Evolutionary conservation across 257 asterid genomes (phyloP).

Genomic region (Striga asiatica): DNA sequence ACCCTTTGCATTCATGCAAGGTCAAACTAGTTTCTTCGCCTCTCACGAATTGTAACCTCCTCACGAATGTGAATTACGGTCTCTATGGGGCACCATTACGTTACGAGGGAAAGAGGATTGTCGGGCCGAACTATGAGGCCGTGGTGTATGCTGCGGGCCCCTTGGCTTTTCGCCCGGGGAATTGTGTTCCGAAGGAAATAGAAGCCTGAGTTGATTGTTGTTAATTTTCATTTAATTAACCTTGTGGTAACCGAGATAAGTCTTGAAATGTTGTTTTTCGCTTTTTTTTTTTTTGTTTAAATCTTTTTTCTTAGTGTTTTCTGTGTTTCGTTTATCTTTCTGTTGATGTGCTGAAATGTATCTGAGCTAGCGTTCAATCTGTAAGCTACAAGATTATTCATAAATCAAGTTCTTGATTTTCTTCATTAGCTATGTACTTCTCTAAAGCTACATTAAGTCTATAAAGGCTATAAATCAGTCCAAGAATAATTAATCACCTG

Average conservation of each 20-base stretch:
- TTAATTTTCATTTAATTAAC: not conserved
- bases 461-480: no score
- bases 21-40: slow-evolving; percentile 73
- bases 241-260: not conserved
- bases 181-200: slow-evolving; percentile 42
- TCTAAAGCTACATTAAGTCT: not conserved
- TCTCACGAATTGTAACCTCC: slow-evolving; percentile 33
- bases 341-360: no score
- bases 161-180: slow-evolving; percentile 67
- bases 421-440: not conserved
- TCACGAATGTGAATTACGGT: slow-evolving; percentile 68
- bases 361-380: not conserved
- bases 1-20: slow-evolving; percentile 78
- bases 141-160: slow-evolving; percentile 64
- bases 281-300: not conserved
- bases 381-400: slow-evolving; percentile 20
- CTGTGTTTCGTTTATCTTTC: not conserved
- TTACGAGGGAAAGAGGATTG: slow-evolving; percentile 47
- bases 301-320: no score
- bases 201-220: slow-evolving; percentile 11
- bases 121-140: slow-evolving; percentile 42
- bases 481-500: no score
- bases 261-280: slow-evolving; percentile 3
- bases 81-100: slow-evolving; percentile 64
- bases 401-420: slow-evolving; percentile 11